Percentiles rank a stretch among this genome's conserved stretches.
These are phyloP conservation scores for Clavispora fructus DNA, from an alignment of 805 yeast genomes.

Conservation along the genomic window DNA sequence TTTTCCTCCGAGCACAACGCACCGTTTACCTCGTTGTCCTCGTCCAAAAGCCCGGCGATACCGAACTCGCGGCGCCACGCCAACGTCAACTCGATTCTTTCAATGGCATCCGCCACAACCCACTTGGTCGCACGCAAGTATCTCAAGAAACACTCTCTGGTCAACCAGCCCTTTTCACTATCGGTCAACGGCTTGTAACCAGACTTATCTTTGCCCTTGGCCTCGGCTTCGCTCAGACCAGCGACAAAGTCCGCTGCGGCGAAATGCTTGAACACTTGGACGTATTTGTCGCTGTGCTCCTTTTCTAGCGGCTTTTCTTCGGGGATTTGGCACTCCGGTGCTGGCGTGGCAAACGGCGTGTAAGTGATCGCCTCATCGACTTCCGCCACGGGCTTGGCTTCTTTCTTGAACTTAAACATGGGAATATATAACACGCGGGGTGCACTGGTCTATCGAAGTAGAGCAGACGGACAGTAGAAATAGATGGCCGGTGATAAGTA, in stretches of 20 bases:
- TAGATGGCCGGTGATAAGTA: too few species aligned
- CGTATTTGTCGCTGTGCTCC: constrained; percentile 57
- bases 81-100: constrained; percentile 69
- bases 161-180: constrained; percentile 84
- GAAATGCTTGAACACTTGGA: constrained; percentile 60
- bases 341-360: constrained; percentile 54
- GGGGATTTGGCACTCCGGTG: constrained; percentile 42
- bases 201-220: constrained; percentile 34
- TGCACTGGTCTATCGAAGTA: too few species aligned
- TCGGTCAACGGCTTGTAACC: constrained; percentile 22
- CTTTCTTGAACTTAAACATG: constrained; percentile 1
- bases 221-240: constrained; percentile 46
- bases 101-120: constrained; percentile 65
- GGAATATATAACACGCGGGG: too few species aligned
- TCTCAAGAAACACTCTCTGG: constrained; percentile 85
- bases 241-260: constrained; percentile 45
- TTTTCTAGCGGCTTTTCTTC: constrained; percentile 46
- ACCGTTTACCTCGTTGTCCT: constrained; percentile 48
- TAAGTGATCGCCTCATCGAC: constrained; percentile 15
- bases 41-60: constrained; percentile 34
- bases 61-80: constrained; percentile 96
- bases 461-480: background rate
- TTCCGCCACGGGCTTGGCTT: constrained; percentile 5
- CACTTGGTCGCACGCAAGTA: constrained; percentile 93
- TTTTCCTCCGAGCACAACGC: constrained; percentile 60